These are phyloP conservation scores for Claviceps spartinae DNA, from an alignment of 2,329 filamentous ascomycete species.

Conservation along the genomic window DNA sequence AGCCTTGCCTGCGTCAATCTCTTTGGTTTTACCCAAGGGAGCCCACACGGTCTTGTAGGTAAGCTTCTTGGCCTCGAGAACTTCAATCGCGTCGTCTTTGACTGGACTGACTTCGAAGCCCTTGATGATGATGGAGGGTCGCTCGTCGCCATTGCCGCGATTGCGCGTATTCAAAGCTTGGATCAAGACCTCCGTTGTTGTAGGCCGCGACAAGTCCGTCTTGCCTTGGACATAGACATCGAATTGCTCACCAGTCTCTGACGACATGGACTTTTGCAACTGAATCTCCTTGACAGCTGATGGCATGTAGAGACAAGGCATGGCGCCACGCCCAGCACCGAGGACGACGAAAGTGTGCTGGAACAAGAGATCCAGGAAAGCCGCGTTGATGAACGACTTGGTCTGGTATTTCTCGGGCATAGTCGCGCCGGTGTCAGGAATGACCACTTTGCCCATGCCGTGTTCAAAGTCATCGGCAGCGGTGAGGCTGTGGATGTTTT, in stretches of 20 bases:
- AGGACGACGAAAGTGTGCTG: conserved; percentile 26
- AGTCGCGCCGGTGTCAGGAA: conserved; percentile 27
- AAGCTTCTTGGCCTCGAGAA: background rate
- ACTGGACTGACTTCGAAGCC: conserved; percentile 29
- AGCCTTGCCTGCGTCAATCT: background rate
- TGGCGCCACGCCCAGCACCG: conserved; percentile 17
- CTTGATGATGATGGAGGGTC: conserved; percentile 19
- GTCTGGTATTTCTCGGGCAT: conserved; percentile 34
- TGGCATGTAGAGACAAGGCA: conserved; percentile 24
- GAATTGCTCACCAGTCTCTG: background rate
- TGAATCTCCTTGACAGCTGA: conserved; percentile 18
- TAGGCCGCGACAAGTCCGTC: background rate
- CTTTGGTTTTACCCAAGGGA: background rate
- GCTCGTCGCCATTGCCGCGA: conserved; percentile 10
- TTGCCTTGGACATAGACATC: background rate
- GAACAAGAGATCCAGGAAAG: conserved; percentile 31
- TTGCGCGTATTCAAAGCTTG: conserved; percentile 12
- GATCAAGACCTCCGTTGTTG: background rate
- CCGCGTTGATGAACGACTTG: conserved; percentile 29
- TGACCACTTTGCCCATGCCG: background rate
- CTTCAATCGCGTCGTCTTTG: conserved; percentile 15
- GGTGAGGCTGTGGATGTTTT: background rate
- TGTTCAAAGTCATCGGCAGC: background rate
- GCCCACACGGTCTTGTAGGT: background rate
- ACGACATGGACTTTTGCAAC: conserved; percentile 1